Percentiles rank a stretch among this genome's conserved stretches.
phyloP scores from a whole-genome alignment of 2,329 filamentous ascomycete species.

The Venturia aucupariae region DNA sequence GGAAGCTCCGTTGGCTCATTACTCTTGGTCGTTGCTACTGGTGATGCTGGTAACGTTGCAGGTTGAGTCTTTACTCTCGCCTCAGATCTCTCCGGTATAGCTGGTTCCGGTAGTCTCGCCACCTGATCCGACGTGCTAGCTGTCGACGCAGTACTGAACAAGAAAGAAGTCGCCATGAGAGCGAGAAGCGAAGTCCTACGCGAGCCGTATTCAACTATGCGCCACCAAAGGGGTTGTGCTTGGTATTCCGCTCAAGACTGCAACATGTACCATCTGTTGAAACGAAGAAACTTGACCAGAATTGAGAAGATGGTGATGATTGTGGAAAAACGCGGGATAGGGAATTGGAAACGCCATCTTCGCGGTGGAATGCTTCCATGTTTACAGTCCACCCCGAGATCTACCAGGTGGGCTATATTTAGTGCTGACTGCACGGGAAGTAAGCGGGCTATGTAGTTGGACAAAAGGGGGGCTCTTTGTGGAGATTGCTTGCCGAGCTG shows the following conservation, averaged over 20 bases:
- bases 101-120: background rate
- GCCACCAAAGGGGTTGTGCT: background rate
- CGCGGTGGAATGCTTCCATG: background rate
- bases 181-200: background rate
- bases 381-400: background rate
- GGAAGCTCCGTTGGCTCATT: background rate
- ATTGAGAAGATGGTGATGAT: background rate
- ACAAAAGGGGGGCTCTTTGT: background rate
- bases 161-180: background rate
- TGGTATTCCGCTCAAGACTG: background rate
- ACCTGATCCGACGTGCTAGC: background rate
- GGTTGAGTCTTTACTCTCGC: background rate
- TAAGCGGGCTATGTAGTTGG: background rate
- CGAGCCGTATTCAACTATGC: background rate
- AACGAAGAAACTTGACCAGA: background rate
- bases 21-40: background rate
- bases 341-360: background rate
- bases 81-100: background rate
- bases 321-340: background rate
- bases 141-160: background rate
- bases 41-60: background rate
- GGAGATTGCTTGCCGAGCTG: background rate
- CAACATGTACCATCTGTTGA: background rate
- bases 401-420: background rate
- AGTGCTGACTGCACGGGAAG: background rate